Percentiles rank a stretch among this genome's conserved stretches.
phyloP scores from a whole-genome alignment of 768 basidiomycete genomes.

The Pleurotus salmoneostramineus region DNA sequence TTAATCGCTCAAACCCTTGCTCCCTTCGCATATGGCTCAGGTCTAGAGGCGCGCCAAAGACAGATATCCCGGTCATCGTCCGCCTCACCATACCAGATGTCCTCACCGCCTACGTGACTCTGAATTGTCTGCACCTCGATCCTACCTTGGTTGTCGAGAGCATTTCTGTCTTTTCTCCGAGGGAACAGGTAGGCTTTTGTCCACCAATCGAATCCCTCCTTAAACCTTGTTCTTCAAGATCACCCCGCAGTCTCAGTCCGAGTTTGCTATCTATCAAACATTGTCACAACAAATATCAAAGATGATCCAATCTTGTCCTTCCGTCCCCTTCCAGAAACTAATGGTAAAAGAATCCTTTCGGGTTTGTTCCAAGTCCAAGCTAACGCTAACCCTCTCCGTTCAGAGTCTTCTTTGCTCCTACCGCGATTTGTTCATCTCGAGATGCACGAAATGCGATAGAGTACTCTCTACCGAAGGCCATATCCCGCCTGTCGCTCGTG shows the following conservation, averaged over 20 bases:
- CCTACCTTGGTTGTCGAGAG: conserved; percentile 51
- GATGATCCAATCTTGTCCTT: conserved; percentile 52
- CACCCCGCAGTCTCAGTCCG: conserved; percentile 65
- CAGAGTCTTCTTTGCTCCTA: conserved; percentile 57
- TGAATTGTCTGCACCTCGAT: conserved; percentile 31
- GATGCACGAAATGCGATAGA: conserved; percentile 57
- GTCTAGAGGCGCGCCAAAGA: conserved; percentile 17
- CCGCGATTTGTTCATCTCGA: conserved; percentile 55
- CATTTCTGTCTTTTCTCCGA: conserved; percentile 66
- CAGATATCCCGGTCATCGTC: conserved; percentile 35
- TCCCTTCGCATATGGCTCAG: conserved; percentile 56
- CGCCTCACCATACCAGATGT: conserved; percentile 65
- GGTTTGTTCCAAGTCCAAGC: neutral
- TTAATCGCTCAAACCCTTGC: conserved; percentile 42
- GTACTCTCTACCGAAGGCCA: conserved; percentile 70
- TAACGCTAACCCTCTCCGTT: neutral
- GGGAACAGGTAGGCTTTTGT: conserved; percentile 52
- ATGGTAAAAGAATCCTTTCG: conserved; percentile 32
- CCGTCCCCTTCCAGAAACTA: conserved; percentile 48
- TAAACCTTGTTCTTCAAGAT: conserved; percentile 35
- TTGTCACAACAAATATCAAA: conserved; percentile 64
- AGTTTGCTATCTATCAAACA: conserved; percentile 58
- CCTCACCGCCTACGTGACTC: conserved; percentile 58
- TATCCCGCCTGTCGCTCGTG: conserved; percentile 64
- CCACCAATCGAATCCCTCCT: neutral